Conservation (phyloP, 1,284 basidiomycete species). For the Stygiomarasmius scandens region DNA sequence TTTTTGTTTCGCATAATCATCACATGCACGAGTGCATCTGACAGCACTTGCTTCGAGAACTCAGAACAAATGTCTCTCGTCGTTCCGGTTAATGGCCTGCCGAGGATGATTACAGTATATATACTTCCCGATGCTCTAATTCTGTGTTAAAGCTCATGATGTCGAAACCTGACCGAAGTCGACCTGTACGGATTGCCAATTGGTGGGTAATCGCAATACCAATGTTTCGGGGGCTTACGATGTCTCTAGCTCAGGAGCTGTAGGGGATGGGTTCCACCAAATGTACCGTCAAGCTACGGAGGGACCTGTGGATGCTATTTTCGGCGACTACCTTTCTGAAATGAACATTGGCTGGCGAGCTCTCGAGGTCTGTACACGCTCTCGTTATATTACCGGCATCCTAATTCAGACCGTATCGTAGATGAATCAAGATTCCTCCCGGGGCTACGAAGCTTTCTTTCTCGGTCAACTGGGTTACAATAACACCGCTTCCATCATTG, state of each 20-base stretch:
- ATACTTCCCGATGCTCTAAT: no score
- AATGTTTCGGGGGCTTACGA: neutral
- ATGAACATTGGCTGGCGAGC: slow-evolving; percentile 21
- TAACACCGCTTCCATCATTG: slow-evolving; percentile 19
- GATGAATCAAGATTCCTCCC: slow-evolving; percentile 12
- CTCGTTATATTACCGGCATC: neutral
- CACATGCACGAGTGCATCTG: no score
- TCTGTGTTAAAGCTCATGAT: no score
- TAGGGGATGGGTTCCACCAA: slow-evolving; percentile 15
- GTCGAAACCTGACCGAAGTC: neutral
- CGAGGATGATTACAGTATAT: no score
- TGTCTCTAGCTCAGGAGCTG: slow-evolving; percentile 8
- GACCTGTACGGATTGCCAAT: slow-evolving; percentile 6
- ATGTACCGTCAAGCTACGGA: no score
- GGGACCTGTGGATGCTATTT: slow-evolving; percentile 25
- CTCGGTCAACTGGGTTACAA: slow-evolving; percentile 15
- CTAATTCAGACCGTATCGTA: neutral
- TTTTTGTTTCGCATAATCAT: no score
- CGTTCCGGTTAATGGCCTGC: no score
- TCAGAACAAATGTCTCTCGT: no score
- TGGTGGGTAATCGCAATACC: neutral
- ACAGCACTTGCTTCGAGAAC: no score
- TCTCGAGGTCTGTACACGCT: slow-evolving; percentile 1
- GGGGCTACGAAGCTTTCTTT: slow-evolving; percentile 20
- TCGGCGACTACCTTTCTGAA: slow-evolving; percentile 26